Evolutionary conservation across 306 rosid species (phyloP), one percentile per base, ranked within the genome.

Genomic region (Lathyrus tuberosus): DNA sequence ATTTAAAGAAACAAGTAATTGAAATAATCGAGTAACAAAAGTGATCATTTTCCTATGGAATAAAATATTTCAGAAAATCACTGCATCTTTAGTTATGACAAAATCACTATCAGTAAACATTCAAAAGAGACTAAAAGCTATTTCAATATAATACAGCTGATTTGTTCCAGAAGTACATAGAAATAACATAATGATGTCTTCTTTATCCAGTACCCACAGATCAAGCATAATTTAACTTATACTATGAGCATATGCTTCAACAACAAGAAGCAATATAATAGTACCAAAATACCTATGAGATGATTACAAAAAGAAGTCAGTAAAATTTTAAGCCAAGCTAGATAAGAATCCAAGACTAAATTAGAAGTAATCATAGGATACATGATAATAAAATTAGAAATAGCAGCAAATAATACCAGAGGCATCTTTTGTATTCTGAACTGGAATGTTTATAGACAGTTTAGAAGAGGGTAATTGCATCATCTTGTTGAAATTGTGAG

Each of bases 401-500:
- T 57, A 33, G 44, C 26, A 56, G 43, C 12, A 71, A 61, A 72
- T 24, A 60, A 71, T 94, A 94, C 99, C 99, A 71, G 84, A 46
- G 53, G 71, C 53, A 62, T 84, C 86, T 78, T 83, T 85, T 51
- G 72, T 65, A 31, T 81, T 78, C 73, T 80, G 82, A 17, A 65
- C 59, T 40, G 88, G 83, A 73, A 69, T 63, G 76, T 65, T 82
- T 69, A 68, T 56, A n/a, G 82, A 66, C 48, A 61, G 74, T 59
- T 85, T 86, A 75, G 82, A 79, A 66, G 71, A 67, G 60, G 81
- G 86, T 8, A 82, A 67, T 74, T 78, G 91, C 76, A 58, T 74
- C 86, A 47, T 81, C 86, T 80, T 63, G 77, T 86, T 77, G 67
- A 85, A 93, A 84, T 86, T 87, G 60, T 72, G 84, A 0, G 97